Evolutionary conservation across 2,329 filamentous ascomycete species (phyloP), one percentile per base, ranked within the genome.

Genomic region (Xylaria sp.): DNA sequence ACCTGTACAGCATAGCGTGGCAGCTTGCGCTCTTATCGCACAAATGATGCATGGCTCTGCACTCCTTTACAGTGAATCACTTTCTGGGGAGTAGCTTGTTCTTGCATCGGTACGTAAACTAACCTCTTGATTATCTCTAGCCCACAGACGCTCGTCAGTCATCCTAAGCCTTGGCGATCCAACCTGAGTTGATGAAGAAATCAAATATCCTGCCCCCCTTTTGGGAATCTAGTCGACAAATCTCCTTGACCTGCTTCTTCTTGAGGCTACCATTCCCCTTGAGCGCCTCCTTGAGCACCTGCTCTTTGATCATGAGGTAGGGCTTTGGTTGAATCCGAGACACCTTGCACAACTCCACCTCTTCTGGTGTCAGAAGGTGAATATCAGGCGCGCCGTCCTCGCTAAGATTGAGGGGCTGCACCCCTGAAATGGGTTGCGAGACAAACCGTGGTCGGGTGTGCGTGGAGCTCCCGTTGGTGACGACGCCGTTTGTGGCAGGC

Each of bases 271-370:
- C 96, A 65, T 96, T 95, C 65, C 90, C 90, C 80, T 95, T 96
- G 77, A 97, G 87, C 0, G 95, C 93, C 77, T 98, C 95, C 74
- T 93, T 92, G 59, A 98, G 80, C n/a, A 98, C 84, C 68, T 92
- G 90, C 78, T 97, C 94, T 80, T 99, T 99, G 79, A 98, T 93
- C 76, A 93, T 93, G 5, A 97, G 81, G 78, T 97, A 99, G 1
- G 96, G 93, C 81, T 99, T 99, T 0, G 96, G 96, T 79, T 96
- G 92, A 59, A 99, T 82, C 47, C 94, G 88, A 15, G 97, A 86
- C 45, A 91, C 86, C 73, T 92, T 92, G 81, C 96, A 99, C 0
- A 99, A 82, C 74, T 97, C 93, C 4, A 88, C 84, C 79, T 99
- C 96, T 71, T 96, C 93, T 0, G 89, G 86, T 0, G 92, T 93